Evolutionary conservation across 768 basidiomycete species (phyloP).

Genomic region (Xerocomellus intermedius): DNA sequence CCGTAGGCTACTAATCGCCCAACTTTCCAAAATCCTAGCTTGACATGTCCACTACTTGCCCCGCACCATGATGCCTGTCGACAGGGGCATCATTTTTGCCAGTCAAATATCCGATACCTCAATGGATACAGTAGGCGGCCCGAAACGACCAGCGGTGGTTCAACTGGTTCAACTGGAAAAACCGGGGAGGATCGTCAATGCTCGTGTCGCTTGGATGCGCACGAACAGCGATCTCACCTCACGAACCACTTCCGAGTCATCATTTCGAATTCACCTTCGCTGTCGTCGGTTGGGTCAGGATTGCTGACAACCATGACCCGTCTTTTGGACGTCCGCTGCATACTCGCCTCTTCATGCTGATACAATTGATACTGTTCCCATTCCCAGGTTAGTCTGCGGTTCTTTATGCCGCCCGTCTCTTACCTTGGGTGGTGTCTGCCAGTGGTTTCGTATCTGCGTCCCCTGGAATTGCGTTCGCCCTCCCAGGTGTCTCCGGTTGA

Average conservation of each 20-base stretch:
- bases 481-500: constrained; percentile 9
- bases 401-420: not conserved
- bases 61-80: not conserved
- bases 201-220: not conserved
- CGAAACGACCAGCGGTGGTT: not conserved
- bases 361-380: constrained; percentile 9
- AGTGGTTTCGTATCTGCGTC: constrained; percentile 2
- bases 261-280: constrained; percentile 25
- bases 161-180: constrained; percentile 2
- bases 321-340: constrained; percentile 23
- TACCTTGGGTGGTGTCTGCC: constrained; percentile 22
- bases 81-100: not conserved
- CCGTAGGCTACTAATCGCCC: not conserved
- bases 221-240: constrained; percentile 2
- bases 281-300: constrained; percentile 29
- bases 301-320: constrained; percentile 31
- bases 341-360: constrained; percentile 11
- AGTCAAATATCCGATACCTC: not conserved
- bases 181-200: not conserved
- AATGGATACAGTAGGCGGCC: not conserved
- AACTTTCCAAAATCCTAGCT: not conserved
- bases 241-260: constrained; percentile 7
- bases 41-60: not conserved
- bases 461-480: constrained; percentile 6
- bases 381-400: constrained; percentile 8